These are phyloP conservation scores for Pezizomycotina sp. DNA, from an alignment of 2,329 filamentous ascomycete species.

Conservation along the genomic window DNA sequence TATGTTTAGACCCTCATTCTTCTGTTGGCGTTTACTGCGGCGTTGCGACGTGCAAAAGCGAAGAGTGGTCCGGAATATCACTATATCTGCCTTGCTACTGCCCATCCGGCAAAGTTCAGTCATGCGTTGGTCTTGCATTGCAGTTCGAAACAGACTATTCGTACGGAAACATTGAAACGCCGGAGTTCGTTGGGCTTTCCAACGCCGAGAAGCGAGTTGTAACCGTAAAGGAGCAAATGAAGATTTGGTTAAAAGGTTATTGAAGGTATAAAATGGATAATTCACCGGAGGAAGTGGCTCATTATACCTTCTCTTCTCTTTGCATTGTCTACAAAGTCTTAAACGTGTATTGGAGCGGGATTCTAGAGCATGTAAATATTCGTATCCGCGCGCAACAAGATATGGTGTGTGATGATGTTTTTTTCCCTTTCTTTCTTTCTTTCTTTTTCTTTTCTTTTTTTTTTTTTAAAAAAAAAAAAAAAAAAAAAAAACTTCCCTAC, in stretches of 20 bases:
- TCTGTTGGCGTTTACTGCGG: conserved; percentile 71
- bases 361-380: too few relatives aligned
- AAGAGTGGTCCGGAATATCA: conserved; percentile 36
- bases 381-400: too few relatives aligned
- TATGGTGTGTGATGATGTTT: too few relatives aligned
- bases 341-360: too few relatives aligned
- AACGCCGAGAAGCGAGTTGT: conserved; percentile 60
- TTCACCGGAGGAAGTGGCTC: too few relatives aligned
- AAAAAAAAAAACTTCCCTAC: too few relatives aligned
- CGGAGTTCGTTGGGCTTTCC: conserved; percentile 65
- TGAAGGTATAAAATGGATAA: conserved; percentile 9
- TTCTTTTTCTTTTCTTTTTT: too few relatives aligned
- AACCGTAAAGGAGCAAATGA: conserved; percentile 40
- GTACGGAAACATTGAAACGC: conserved; percentile 58
- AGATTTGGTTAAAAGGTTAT: conserved; percentile 12
- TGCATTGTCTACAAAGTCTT: too few relatives aligned
- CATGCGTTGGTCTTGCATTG: conserved; percentile 64
- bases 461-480: too few relatives aligned
- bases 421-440: too few relatives aligned
- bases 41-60: conserved; percentile 42
- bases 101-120: conserved; percentile 89
- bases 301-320: too few relatives aligned
- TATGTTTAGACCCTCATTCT: conserved; percentile 91
- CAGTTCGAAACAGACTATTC: conserved; percentile 53
- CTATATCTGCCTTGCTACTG: conserved; percentile 78